Base-by-base conservation (phyloP, 768 basidiomycete genomes). In the Pleurotus ostreatus region DNA sequence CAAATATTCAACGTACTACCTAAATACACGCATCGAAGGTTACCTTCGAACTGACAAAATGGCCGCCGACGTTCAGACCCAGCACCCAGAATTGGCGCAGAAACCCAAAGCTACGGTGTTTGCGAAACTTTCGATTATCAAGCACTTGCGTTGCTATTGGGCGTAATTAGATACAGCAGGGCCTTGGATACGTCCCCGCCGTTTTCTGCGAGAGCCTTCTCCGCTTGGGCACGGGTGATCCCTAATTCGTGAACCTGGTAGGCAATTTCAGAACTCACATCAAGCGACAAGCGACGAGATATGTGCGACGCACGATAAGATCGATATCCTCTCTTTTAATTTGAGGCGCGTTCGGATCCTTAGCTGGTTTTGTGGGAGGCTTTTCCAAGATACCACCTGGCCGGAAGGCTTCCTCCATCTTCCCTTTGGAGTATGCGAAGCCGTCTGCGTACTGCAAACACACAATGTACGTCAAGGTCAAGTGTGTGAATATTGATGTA, bases 321-420 rank as follows among this genome's bases (percentile, higher is more conserved):
- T 89, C 85, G 1, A 88, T 69, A 61, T 88, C 85, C 58, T 86
- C 85, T 34, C 77, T 74, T 65, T 85, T 86, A 5, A 75, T 66
- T 3, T 66, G 53, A 47, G 73, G 66, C 4, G 67, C 59, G 0
- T 68, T 56, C 5, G 70, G 62, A 20, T 81, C 79, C 57, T 80
- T 81, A 4, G 71, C 57, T 3, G 74, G 60, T 59, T 83, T 85
- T 2, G 69, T 60, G n/a, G 78, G 77, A 0, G 78, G 69, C 58
- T 79, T 83, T 41, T 86, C 84, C 38, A 88, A 73, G 46, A 85
- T 65, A 0, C 78, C 79, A 5, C 82, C 78, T n/a, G 74, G 57
- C 15, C 77, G 75, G 63, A 81, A 83, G 6, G 82, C 84, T 55
- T 85, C 84, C 60, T 86, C 85, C 70, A 89, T 73, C 64, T 82